Evolutionary conservation across 305 asterid species (phyloP), one percentile per base, ranked within the genome.

Genomic region (Lippia alba): DNA sequence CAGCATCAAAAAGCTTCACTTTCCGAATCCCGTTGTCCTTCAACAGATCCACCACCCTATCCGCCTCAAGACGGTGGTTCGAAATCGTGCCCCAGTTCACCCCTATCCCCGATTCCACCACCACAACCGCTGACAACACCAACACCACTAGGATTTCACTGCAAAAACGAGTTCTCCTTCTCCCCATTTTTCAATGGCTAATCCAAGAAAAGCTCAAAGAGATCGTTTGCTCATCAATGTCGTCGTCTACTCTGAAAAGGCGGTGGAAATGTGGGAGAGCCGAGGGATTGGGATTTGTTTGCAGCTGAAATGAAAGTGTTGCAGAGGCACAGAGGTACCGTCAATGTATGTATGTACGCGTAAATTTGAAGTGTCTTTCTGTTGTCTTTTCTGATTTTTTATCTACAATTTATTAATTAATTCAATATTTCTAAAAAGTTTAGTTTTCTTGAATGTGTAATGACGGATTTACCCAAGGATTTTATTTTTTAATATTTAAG

Each of bases 41-140:
- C 76, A 93, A 53, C n/a, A 93, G 96, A 84, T 87, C 82, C 84
- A 93, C 94, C 81, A 91, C 97, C 5, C 88, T 84, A 10, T 71
- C 72, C 63, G 98, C 92, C 17, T 96, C 71, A 33, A 89, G 71
- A 64, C 81, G 90, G 94, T 89, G 98, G 34, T 69, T 64, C 64
- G 97, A 69, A 55, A 90, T 33, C 44, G 97, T 86, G 12, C 97
- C 98, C 98, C 97, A 93, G 88, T 90, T 93, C 78, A 90, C 90
- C 12, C 97, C 96, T 36, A 90, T 83, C 14, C 79, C 95, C 4
- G 94, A 82, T 76, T 92, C 95, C 76, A 79, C 93, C 75, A 68
- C 74, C 73, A 16, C 70, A 53, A 12, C 58, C 67, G n/a, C 67
- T n/a, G 81, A 66, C 59, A 65, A 70, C 20, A 78, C 18, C 54